Evolutionary conservation across 805 yeast species (phyloP).

Genomic region (Candida anglica): DNA sequence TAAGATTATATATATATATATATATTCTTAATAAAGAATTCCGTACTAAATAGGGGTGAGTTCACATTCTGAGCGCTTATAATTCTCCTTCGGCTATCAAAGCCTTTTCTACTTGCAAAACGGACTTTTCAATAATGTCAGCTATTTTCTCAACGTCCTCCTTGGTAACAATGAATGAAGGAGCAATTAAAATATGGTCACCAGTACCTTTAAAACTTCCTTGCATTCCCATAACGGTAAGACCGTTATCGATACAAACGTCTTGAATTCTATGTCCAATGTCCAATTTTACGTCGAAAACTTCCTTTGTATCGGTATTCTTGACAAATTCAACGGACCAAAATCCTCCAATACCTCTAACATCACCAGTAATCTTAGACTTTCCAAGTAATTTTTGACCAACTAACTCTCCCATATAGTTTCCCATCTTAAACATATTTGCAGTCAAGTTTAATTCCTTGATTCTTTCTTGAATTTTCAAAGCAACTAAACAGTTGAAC

Average conservation of each 20-base stretch:
- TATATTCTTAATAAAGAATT: too few relatives aligned
- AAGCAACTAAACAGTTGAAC: constrained; percentile 25
- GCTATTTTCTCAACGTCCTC: constrained; percentile 34
- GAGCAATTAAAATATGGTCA: constrained; percentile 45
- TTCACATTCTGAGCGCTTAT: too few relatives aligned
- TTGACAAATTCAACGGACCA: constrained; percentile 56
- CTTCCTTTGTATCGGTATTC: constrained; percentile 47
- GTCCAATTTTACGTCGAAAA: constrained; percentile 33
- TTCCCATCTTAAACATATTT: constrained; percentile 41
- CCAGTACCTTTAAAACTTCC: constrained; percentile 35
- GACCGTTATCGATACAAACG: constrained; percentile 41
- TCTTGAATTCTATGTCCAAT: constrained; percentile 34
- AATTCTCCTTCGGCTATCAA: constrained; percentile 10
- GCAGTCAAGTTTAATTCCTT: constrained; percentile 29
- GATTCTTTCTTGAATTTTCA: constrained; percentile 25
- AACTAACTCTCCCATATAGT: constrained; percentile 36
- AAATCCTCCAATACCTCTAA: constrained; percentile 62
- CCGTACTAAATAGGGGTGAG: too few relatives aligned
- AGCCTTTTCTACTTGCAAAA: constrained; percentile 32
- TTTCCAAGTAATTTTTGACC: constrained; percentile 4
- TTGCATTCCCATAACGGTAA: constrained; percentile 43
- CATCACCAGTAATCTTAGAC: constrained; percentile 45
- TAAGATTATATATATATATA: too few relatives aligned
- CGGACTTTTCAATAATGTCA: constrained; percentile 33
- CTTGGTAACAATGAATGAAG: constrained; percentile 37